Evolutionary conservation across 352 stramenopile genomes (phyloP), one percentile per base, ranked within the genome.

Genomic region (Blastocystis hominis): DNA sequence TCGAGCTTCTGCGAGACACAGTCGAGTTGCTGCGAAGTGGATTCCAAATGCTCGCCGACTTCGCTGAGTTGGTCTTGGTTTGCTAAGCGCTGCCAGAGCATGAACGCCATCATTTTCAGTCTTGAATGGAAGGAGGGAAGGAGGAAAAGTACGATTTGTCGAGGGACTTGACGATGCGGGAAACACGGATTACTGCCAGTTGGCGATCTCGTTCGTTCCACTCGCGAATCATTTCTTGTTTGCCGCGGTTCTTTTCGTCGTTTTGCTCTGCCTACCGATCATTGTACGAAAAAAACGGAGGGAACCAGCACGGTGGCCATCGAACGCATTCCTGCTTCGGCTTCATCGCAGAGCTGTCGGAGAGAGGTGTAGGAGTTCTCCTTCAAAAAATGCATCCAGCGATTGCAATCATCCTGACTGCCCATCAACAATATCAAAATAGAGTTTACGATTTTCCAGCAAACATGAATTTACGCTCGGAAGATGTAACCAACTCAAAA

Each of bases 171-270:
- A 61, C 47, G 17, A 78, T 44, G n/a, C 68, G 68, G 9, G 68
- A 56, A 10, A 78, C 68, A 6, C 68, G 68, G 7, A 78, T 78
- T 6, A 78, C 68, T 9, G 68, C 24, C n/a, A 78, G 13, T 36
- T 78, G 68, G 10, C 68, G 68, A 50, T 78, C 68, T 38, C 50
- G 38, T 24, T 78, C 68, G 3, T 24, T 50, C 20, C 24, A 62
- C 36, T 78, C 68, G 20, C 68, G 68, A 3, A 62, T 36, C 36
- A 55, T 78, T 42, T 78, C 68, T 24, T 78, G 68, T 24, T 78
- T 78, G 1, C 47, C 40, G 5, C 34, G 68, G 36, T 78, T 78
- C 66, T 76, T 76, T 44, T 78, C 68, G n/a, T 56, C 68, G 10
- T 17, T 78, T 30, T 56, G 42, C 2, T 62, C 47, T 9, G 44